Evolutionary conservation across 768 basidiomycete genomes (phyloP).

Genomic region (Fomitopsis serialis): DNA sequence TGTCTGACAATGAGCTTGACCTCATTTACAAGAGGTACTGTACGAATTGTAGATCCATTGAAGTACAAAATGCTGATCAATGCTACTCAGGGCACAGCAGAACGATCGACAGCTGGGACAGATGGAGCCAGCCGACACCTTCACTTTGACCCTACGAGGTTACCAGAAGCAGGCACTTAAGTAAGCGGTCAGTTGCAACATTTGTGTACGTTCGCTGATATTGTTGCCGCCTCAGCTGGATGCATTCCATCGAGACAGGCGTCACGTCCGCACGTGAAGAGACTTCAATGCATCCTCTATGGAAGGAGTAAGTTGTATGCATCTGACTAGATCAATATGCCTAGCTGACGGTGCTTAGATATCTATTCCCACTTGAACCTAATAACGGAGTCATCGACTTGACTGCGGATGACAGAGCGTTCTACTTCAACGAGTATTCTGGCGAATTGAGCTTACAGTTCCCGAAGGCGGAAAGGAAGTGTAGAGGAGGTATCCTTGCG

Average conservation of each 20-base stretch:
- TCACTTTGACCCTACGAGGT: slow-evolving; percentile 67
- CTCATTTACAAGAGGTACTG: slow-evolving; percentile 77
- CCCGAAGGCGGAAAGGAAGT: slow-evolving; percentile 72
- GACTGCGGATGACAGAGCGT: slow-evolving; percentile 69
- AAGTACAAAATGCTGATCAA: not conserved
- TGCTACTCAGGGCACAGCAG: slow-evolving; percentile 63
- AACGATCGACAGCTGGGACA: slow-evolving; percentile 71
- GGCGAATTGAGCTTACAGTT: slow-evolving; percentile 85
- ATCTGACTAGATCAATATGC: slow-evolving; percentile 1
- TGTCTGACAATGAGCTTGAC: slow-evolving; percentile 76
- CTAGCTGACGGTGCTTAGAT: slow-evolving; percentile 40
- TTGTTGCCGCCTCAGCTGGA: slow-evolving; percentile 56
- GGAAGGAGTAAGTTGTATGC: slow-evolving; percentile 69
- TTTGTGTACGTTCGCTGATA: not conserved
- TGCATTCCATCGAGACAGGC: slow-evolving; percentile 82
- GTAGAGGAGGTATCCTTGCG: slow-evolving; percentile 88
- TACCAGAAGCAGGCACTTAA: slow-evolving; percentile 93
- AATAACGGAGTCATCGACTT: slow-evolving; percentile 63
- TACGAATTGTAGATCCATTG: not conserved
- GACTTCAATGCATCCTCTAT: slow-evolving; percentile 84
- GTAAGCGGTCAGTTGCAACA: slow-evolving; percentile 26
- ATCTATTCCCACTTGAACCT: slow-evolving; percentile 63
- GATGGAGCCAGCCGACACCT: slow-evolving; percentile 78
- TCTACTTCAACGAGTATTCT: slow-evolving; percentile 90
- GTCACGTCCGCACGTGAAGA: slow-evolving; percentile 63